Base-by-base conservation (phyloP, 179 eudicot genomes). In the Beta macrorhiza region DNA sequence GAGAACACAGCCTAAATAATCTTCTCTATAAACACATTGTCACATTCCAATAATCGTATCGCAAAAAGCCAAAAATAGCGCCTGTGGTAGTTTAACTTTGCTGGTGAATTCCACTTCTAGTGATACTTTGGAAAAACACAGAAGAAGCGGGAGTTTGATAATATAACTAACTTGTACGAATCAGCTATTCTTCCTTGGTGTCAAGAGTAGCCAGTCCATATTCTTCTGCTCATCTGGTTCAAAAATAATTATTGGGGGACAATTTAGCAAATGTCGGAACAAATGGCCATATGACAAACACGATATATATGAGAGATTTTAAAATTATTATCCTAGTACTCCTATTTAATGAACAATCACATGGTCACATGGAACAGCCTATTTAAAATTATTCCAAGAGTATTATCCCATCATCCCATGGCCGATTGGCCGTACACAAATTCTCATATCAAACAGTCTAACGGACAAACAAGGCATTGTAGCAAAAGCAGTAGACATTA, bases 1-100 rank as follows among this genome's bases (percentile, higher is more conserved):
- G 61, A 56, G 4, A 67, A 37, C 42, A 82, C 63, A 20, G 29
- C 72, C 55, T 70, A 76, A 74, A 47, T 9, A 65, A 81, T 63
- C 84, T 58, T n/a, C 70, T 73, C 72, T 84, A 77, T 73, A 73
- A 74, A 32, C 84, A 84, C 49, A 67, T 81, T 7, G 9, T 49
- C 7, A 49, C 10, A 37, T 49, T 58, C 69, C 52, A 53, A 59
- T 52, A 69, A 37, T 58, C 19, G 62, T 72, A 72, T 64, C 32
- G 20, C 55, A 52, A 29, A 37, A 37, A 1, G 42, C 3, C 42
- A 37, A 37, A 68, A n/a, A 19, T 25, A 69, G 25, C 85, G 68
- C 58, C 72, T 69, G 62, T 14, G 67, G 73, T 72, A 51, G 47
- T 57, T 47, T 37, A 45, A 42, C 71, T 74, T 76, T 51, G 59